These are phyloP conservation scores for Rubus idaeus DNA, from an alignment of 306 rosid species.

Conservation along the genomic window DNA sequence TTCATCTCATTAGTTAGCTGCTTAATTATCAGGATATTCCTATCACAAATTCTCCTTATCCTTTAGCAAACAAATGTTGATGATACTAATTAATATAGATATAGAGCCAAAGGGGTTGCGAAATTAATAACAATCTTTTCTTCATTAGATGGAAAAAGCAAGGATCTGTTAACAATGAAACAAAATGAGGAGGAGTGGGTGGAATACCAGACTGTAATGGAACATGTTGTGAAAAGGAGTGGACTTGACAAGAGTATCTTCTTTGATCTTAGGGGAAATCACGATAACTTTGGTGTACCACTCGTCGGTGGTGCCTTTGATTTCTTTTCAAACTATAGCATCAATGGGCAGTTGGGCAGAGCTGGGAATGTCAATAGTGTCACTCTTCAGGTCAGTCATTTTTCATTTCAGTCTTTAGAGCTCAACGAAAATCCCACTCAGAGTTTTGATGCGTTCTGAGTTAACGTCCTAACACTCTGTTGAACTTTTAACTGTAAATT, in stretches of 20 bases:
- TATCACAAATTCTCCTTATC: too few relatives aligned
- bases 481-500: conserved; percentile 1
- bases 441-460: too few relatives aligned
- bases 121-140: background rate
- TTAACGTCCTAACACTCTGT: background rate
- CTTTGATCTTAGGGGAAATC: conserved; percentile 86
- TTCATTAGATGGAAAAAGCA: conserved; percentile 80
- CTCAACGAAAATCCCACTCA: too few relatives aligned
- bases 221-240: conserved; percentile 61
- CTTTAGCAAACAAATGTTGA: too few relatives aligned
- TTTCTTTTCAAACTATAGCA: conserved; percentile 81
- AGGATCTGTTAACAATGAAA: conserved; percentile 83
- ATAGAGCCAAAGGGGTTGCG: too few relatives aligned
- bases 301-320: conserved; percentile 63
- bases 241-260: conserved; percentile 63
- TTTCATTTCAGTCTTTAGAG: background rate
- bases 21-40: too few relatives aligned
- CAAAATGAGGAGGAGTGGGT: conserved; percentile 89
- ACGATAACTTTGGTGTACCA: conserved; percentile 89
- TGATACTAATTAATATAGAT: too few relatives aligned
- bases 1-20: too few relatives aligned
- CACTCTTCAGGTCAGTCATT: conserved; percentile 68
- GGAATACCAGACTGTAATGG: conserved; percentile 64
- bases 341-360: conserved; percentile 75
- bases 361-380: conserved; percentile 57